phyloP scores from a whole-genome alignment of 2,329 filamentous ascomycete species.

The Penicillium decumbens region DNA sequence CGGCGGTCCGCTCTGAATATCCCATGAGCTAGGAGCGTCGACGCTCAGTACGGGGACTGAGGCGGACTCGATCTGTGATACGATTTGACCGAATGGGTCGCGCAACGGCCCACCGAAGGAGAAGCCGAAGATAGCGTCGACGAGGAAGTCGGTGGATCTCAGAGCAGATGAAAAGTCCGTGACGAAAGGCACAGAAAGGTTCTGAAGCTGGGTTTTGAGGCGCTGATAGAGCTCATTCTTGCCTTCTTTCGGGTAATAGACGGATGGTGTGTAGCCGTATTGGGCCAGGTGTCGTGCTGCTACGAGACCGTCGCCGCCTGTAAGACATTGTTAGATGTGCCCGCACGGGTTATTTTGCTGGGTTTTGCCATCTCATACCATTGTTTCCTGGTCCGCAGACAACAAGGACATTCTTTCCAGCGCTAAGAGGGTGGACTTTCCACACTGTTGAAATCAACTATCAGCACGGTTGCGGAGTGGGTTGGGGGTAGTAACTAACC shows the following conservation, averaged over 20 bases:
- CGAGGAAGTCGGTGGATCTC: slow-evolving; percentile 66
- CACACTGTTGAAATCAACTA: slow-evolving; percentile 57
- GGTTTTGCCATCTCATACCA: slow-evolving; percentile 30
- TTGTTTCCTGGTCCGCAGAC: slow-evolving; percentile 84
- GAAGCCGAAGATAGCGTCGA: slow-evolving; percentile 96
- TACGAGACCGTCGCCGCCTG: slow-evolving; percentile 89
- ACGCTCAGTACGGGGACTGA: slow-evolving; percentile 77
- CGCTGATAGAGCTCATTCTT: slow-evolving; percentile 89
- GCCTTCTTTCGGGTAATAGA: slow-evolving; percentile 90
- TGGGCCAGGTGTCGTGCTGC: slow-evolving; percentile 86
- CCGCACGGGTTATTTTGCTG: neutral
- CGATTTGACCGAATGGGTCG: slow-evolving; percentile 83
- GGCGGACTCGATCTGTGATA: slow-evolving; percentile 68
- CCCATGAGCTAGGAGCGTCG: slow-evolving; percentile 91
- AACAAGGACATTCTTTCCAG: slow-evolving; percentile 70
- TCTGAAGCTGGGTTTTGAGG: slow-evolving; percentile 75
- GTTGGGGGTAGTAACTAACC: slow-evolving; percentile 48
- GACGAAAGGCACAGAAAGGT: slow-evolving; percentile 77
- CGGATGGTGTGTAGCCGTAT: slow-evolving; percentile 81
- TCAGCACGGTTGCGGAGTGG: neutral
- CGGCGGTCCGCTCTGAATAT: slow-evolving; percentile 82
- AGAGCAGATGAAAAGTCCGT: slow-evolving; percentile 70
- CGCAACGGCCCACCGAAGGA: slow-evolving; percentile 87
- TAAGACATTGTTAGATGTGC: neutral
- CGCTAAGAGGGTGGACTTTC: slow-evolving; percentile 69